Conservation (phyloP, 2,329 filamentous ascomycete species). For the Aspergillus sp. region DNA sequence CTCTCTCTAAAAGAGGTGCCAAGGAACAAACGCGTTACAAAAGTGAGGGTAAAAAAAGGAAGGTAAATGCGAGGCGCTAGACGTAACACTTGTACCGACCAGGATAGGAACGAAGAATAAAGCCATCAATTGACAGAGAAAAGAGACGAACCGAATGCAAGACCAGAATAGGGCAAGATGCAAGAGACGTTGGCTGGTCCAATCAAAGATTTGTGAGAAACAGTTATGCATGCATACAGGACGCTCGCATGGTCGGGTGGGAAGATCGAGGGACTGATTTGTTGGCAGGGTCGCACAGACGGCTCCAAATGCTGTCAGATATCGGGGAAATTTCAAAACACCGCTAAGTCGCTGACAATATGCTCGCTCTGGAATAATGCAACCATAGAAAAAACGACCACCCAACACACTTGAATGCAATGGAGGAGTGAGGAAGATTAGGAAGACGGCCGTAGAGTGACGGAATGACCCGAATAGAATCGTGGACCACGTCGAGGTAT, state of each 20-base stretch:
- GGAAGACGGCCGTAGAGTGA: background rate
- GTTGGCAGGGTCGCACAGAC: background rate
- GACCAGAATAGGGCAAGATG: conserved; percentile 5
- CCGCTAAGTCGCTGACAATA: conserved; percentile 16
- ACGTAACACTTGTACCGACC: background rate
- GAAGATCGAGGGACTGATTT: background rate
- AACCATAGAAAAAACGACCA: conserved; percentile 5
- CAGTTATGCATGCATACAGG: background rate
- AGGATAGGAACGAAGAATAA: background rate
- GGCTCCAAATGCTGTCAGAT: conserved; percentile 11
- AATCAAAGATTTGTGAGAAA: background rate
- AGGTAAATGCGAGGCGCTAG: background rate
- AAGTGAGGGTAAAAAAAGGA: background rate
- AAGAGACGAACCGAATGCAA: conserved; percentile 1
- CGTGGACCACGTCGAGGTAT: background rate
- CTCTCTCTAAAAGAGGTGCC: background rate
- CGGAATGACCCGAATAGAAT: background rate
- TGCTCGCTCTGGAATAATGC: conserved; percentile 10
- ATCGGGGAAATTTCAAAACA: conserved; percentile 6
- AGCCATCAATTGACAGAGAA: background rate
- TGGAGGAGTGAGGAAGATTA: background rate
- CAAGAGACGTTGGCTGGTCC: background rate
- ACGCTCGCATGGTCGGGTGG: conserved; percentile 5
- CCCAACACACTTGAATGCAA: conserved; percentile 21
- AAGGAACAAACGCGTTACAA: background rate